A percentile compares a stretch with the other conserved stretches of the same genome.
These are phyloP conservation scores for Ananas comosus DNA, from an alignment of 176 grass and related monocot species.

Conservation along the genomic window DNA sequence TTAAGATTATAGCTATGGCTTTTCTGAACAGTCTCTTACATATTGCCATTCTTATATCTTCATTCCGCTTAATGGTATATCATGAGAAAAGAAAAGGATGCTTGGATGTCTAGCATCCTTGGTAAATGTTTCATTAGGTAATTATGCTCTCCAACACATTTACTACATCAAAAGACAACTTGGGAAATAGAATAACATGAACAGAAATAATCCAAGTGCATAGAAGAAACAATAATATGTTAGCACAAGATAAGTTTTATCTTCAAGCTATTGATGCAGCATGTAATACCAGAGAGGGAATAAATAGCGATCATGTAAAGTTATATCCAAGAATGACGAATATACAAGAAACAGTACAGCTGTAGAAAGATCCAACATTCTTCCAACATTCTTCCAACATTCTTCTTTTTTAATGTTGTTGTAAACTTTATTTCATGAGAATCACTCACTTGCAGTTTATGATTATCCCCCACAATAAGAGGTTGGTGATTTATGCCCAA, in stretches of 20 bases:
- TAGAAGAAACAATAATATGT: neutral
- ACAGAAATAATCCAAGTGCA: too few relatives aligned
- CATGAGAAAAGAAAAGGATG: too few relatives aligned
- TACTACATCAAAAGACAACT: slow-evolving; percentile 2
- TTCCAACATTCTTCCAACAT: too few relatives aligned
- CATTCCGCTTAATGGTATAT: too few relatives aligned
- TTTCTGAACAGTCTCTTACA: too few relatives aligned
- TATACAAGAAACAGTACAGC: neutral
- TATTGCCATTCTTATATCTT: too few relatives aligned
- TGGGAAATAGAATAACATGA: too few relatives aligned
- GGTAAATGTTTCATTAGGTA: neutral
- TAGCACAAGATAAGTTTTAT: neutral
- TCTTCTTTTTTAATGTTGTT: too few relatives aligned
- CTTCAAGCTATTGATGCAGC: neutral
- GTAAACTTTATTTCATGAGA: neutral
- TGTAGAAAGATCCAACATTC: neutral
- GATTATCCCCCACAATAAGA: slow-evolving; percentile 90
- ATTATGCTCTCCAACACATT: slow-evolving; percentile 5
- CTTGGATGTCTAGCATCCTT: neutral
- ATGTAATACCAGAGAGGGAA: neutral
- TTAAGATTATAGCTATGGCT: too few relatives aligned
- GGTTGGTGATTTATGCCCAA: slow-evolving; percentile 84
- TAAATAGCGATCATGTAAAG: neutral
- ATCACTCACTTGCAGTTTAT: slow-evolving; percentile 80
- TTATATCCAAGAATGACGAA: neutral